These are phyloP conservation scores for Agaricus subrufescens DNA, from an alignment of 768 basidiomycete genomes.

Conservation along the genomic window DNA sequence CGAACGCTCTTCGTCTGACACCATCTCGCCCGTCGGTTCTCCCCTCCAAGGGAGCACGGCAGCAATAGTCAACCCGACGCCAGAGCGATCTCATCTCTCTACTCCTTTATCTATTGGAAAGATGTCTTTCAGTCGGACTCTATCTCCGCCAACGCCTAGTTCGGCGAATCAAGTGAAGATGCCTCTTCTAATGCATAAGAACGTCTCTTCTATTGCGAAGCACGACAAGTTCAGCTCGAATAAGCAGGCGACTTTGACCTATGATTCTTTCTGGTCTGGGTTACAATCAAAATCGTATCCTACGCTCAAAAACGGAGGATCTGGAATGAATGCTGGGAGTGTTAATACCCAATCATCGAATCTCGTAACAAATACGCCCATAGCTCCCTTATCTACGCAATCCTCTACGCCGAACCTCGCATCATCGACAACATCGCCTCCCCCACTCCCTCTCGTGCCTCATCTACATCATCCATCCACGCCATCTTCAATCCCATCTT, in stretches of 20 bases:
- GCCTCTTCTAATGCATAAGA: background rate
- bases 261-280: constrained; percentile 10
- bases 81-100: background rate
- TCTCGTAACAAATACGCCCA: too few relatives aligned
- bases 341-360: too few relatives aligned
- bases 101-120: background rate
- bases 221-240: constrained; percentile 5
- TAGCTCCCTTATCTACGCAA: background rate
- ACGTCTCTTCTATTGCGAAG: background rate
- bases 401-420: background rate
- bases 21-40: background rate
- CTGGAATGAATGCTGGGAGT: background rate
- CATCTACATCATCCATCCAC: background rate
- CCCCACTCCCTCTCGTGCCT: background rate
- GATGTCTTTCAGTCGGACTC: background rate
- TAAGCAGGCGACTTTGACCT: background rate
- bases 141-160: background rate
- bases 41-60: background rate
- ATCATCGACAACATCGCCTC: background rate
- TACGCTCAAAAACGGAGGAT: background rate
- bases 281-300: constrained; percentile 8
- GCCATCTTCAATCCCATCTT: background rate
- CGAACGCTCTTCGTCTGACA: background rate
- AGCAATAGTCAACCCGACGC: background rate
- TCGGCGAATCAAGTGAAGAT: background rate